These are phyloP conservation scores for Chlamydomonas sp. DNA, from an alignment of 139 green algal species.

Conservation along the genomic window DNA sequence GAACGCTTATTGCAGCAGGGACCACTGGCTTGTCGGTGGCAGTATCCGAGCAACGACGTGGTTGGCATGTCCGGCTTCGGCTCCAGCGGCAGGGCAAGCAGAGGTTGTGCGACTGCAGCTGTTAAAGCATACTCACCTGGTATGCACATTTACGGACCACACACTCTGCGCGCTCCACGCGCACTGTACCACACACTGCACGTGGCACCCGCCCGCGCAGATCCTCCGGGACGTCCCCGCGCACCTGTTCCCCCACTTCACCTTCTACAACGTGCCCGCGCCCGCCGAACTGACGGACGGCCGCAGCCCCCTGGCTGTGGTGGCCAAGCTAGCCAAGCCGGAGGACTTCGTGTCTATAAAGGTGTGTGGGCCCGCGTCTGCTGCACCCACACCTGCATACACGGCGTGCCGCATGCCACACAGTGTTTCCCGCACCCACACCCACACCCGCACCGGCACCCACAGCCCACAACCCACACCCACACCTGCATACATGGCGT, in stretches of 20 bases:
- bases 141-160: no score
- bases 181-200: background rate
- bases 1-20: no score
- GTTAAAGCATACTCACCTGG: no score
- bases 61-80: no score
- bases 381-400: background rate
- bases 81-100: no score
- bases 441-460: background rate
- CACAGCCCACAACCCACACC: no score
- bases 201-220: background rate
- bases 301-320: slow-evolving; percentile 23
- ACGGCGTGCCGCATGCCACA: background rate
- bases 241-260: slow-evolving; percentile 2
- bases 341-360: slow-evolving; percentile 34
- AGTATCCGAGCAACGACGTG: no score
- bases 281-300: background rate
- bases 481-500: no score
- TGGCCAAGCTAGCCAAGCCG: background rate
- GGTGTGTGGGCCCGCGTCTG: background rate
- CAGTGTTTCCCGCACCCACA: background rate
- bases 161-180: no score
- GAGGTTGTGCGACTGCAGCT: no score
- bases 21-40: no score
- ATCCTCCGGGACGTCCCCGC: background rate
- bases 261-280: slow-evolving; percentile 35